phyloP scores from a whole-genome alignment of 768 basidiomycete genomes.

The Lactarius trivialis region DNA sequence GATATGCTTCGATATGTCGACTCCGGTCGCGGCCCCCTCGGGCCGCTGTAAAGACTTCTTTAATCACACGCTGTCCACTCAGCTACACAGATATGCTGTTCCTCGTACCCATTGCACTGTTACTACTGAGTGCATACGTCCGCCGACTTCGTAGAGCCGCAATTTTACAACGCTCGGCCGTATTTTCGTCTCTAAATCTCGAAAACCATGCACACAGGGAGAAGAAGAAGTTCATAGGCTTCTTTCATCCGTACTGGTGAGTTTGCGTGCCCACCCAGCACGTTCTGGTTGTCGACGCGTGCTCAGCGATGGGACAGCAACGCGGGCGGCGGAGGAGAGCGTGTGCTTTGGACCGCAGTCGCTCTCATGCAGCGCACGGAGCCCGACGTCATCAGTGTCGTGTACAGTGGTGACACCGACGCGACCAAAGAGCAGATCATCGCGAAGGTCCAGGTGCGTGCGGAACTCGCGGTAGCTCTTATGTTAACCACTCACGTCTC shows the following conservation, averaged over 20 bases:
- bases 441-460: constrained; percentile 64
- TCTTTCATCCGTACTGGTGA: constrained; percentile 97
- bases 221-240: constrained; percentile 52
- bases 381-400: constrained; percentile 58
- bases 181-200: constrained; percentile 13
- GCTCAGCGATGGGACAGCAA: constrained; percentile 45
- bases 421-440: constrained; percentile 77
- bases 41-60: not conserved
- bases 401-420: constrained; percentile 87
- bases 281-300: not conserved
- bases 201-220: not conserved
- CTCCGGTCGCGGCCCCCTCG: not conserved
- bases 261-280: constrained; percentile 24
- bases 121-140: not conserved
- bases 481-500: not conserved
- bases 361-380: constrained; percentile 64
- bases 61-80: not conserved
- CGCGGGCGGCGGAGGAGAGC: constrained; percentile 94
- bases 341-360: constrained; percentile 91
- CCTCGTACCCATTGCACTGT: not conserved
- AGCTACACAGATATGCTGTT: constrained; percentile 3
- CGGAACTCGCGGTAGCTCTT: no score
- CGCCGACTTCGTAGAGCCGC: not conserved
- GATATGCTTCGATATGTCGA: no score
- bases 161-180: not conserved